Base-by-base conservation (phyloP, 2,329 filamentous ascomycete species). In the Rhynchosporium secalis region DNA sequence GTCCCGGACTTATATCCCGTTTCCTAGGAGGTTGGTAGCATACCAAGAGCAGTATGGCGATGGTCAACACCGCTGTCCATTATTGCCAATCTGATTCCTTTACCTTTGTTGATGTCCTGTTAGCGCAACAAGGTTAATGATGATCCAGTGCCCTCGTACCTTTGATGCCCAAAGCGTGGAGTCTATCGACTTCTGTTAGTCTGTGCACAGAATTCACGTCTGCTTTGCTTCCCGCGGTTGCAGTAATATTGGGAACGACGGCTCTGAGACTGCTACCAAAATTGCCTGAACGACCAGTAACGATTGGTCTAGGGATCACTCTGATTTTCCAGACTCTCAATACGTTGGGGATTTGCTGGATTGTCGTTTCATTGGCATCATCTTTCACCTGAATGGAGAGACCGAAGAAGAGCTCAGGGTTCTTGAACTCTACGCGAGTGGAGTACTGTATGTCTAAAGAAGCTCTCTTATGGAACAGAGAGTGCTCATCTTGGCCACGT, bases 31-130 rank as follows among this genome's bases (percentile, higher is more conserved):
- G 20, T 20, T 20, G 20, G 20, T 20, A 20, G 86, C 52, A 84
- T 85, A 40, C 86, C 86, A 0, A 89, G 79, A 38, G 84, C 83
- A 1, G 85, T 82, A 68, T 89, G 86, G 1, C 76, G 79, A 70
- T 87, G 88, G 71, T 89, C 86, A 56, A 86, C 72, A 13, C 77
- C 77, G 20, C 72, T 75, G 61, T 70, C 67, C 26, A 67, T 43
- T 33, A 81, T 70, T 4, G 73, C 79, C 26, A 82, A 72, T 31
- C 75, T 75, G 31, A 79, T 68, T 2, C 80, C 79, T 52, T 78
- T 75, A 26, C 80, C 80, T 1, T 9, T 15, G 20, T 15, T 3
- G 7, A 13, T 4, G 1, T 15, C 2, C 5, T n/a, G 7, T 20
- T n/a, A n/a, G 41, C 13, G 6, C 20, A n/a, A n/a, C 8, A 43